Evolutionary conservation across 1,284 basidiomycete genomes (phyloP), one percentile per base, ranked within the genome.

Genomic region (Paramarasmius palmivorus): DNA sequence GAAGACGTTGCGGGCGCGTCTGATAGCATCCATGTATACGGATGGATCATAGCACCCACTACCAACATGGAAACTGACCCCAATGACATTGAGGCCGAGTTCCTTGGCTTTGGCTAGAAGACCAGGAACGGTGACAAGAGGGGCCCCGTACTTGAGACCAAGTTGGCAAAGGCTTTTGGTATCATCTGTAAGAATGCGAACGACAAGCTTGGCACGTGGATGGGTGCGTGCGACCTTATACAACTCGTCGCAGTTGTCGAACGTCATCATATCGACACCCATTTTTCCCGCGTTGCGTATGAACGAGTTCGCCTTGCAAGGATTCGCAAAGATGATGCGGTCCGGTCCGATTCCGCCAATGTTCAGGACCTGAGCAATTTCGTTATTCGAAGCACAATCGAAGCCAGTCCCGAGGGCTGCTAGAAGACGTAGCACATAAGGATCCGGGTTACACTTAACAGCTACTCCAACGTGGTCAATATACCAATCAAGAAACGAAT

Each of bases 231-330:
- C 87, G 61, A 99, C 86, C 76, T 99, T 99, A 83, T 92, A 81
- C n/a, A 99, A 78, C 70, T 99, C 97, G 73, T 99, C 97, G 49
- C 83, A 83, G 72, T 99, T 99, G 76, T 99, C 97, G 67, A 99
- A 99, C 0, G 96, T 98, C 92, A 98, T 98, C 74, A 86, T 86
- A 64, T 92, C 83, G 45, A 99, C 94, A 22, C 90, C 88, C 25
- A 79, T 72, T 59, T 81, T 83, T 35, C 86, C 85, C 12, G 97
- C 92, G 61, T 86, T 85, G 54, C 94, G 91, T 61, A 99, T 84
- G 73, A 97, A 98, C 7, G 93, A 96, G 7, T 85, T 81, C 1
- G 96, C 93, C 76, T 99, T 99, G 88, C 96, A 99, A 0, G 97
- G 97, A 74, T 99, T 99, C 62, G 97, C 97, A 68, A 95, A 99